phyloP scores from a whole-genome alignment of 2,329 filamentous ascomycete species.

The Nothophoma quercina region DNA sequence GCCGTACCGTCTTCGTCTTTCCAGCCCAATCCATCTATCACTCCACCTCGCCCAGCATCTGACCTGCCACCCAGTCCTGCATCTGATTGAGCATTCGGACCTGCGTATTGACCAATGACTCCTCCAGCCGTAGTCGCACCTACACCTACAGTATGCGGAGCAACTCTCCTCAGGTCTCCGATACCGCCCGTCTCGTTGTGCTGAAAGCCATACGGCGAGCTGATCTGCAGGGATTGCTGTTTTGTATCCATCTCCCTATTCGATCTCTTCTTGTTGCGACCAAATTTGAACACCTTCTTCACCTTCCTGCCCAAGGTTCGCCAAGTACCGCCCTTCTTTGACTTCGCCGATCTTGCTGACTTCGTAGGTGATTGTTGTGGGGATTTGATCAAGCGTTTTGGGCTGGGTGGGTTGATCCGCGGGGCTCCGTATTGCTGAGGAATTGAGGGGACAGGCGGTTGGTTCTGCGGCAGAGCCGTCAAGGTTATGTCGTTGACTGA shows the following conservation, averaged over 20 bases:
- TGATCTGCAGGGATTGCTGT: background rate
- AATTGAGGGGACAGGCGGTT: background rate
- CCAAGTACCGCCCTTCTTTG: background rate
- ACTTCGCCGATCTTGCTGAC: background rate
- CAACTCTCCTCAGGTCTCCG: background rate
- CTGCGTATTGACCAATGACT: background rate
- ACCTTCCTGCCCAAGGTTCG: background rate
- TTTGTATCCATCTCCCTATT: background rate
- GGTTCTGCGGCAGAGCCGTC: conserved; percentile 8
- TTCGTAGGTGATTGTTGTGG: background rate
- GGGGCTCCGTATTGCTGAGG: background rate
- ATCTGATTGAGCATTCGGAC: background rate
- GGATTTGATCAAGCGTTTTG: background rate
- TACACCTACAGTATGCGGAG: background rate
- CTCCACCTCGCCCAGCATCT: background rate
- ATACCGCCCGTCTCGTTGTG: background rate
- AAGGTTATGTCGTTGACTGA: background rate
- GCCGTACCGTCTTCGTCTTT: conserved; percentile 4
- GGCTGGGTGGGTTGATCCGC: background rate
- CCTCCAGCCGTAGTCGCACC: background rate
- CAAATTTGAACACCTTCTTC: conserved; percentile 5
- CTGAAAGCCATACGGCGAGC: background rate
- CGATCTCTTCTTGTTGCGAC: background rate
- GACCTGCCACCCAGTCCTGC: background rate
- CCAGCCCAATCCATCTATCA: background rate